Evolutionary conservation across 768 basidiomycete species (phyloP), one percentile per base, ranked within the genome.

Genomic region (Phanerochaete carnosa): DNA sequence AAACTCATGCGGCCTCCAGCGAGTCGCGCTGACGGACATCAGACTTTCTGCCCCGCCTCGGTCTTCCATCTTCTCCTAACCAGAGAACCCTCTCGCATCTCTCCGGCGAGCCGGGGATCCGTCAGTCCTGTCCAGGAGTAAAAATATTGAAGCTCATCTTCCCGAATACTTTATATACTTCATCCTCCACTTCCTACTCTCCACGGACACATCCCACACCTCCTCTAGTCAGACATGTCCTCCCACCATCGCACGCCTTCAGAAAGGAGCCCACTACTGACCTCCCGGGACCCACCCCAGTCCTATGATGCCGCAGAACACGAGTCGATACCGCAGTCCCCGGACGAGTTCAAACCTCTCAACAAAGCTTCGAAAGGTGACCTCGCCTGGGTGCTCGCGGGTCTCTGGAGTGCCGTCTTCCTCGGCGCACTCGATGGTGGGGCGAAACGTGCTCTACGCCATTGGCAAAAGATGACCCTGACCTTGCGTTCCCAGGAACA

Each of bases 401-500:
- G 86, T 11, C 75, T 94, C 57, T 94, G 91, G 91, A 88, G 86
- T 65, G 88, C 87, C 43, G 89, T 94, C 23, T 86, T 95, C 68
- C 77, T 95, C 57, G 90, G 89, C 67, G 91, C 93, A 45, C 81
- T 95, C 67, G 92, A 94, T 71, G 92, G 92, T 89, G 71, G 59
- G 79, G 72, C 9, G 43, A 29, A 54, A 54, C 53, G 53, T 23
- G 28, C 45, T 15, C 15, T 9, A 22, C 23, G 19, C 47, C 62
- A 58, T 47, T 54, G 49, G 43, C 56, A 19, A 13, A n/a, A 28
- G 9, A 33, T 60, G 43, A 23, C 28, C 23, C 29, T 50, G 25
- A 23, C 23, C 54, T 47, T 43, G 25, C 28, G 50, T 50, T 28
- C 45, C 55, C 65, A 89, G 90, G 90, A 65, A 94, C 92, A 4